phyloP scores from a whole-genome alignment of 2,329 filamentous ascomycete species.

The Colletotrichum costaricense region DNA sequence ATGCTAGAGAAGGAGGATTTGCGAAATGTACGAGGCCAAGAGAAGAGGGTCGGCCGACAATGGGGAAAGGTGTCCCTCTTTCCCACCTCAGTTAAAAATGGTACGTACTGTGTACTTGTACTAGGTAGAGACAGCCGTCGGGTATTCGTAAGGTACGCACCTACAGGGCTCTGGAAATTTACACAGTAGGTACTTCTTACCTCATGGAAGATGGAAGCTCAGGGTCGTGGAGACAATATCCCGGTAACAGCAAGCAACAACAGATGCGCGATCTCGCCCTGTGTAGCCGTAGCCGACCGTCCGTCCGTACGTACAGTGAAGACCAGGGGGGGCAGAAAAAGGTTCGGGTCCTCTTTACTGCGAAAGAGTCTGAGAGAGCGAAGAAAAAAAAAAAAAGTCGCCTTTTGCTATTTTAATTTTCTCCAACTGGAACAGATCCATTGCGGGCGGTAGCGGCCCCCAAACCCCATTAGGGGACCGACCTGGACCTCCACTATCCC shows the following conservation, averaged over 20 bases:
- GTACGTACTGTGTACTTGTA: neutral
- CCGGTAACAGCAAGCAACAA: neutral
- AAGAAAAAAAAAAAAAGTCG: neutral
- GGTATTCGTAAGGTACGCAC: neutral
- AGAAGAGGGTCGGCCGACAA: constrained; percentile 17
- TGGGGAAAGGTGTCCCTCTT: constrained; percentile 29
- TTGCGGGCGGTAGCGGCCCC: constrained; percentile 7
- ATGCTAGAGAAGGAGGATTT: neutral
- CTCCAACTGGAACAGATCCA: constrained; percentile 8
- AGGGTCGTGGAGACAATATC: neutral
- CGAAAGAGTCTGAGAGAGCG: neutral
- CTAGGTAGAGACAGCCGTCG: neutral
- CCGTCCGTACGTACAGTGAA: neutral
- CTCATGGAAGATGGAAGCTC: neutral
- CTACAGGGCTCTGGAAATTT: neutral
- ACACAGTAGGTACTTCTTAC: neutral
- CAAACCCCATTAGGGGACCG: constrained; percentile 2
- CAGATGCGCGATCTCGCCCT: constrained; percentile 15
- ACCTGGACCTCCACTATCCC: neutral
- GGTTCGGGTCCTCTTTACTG: neutral
- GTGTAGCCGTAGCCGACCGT: constrained; percentile 3
- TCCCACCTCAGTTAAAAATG: neutral
- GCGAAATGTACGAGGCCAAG: neutral
- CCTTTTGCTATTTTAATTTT: constrained; percentile 6
- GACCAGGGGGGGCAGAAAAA: neutral